These are phyloP conservation scores for Boletus patriciae DNA, from an alignment of 768 basidiomycete genomes.

Conservation along the genomic window DNA sequence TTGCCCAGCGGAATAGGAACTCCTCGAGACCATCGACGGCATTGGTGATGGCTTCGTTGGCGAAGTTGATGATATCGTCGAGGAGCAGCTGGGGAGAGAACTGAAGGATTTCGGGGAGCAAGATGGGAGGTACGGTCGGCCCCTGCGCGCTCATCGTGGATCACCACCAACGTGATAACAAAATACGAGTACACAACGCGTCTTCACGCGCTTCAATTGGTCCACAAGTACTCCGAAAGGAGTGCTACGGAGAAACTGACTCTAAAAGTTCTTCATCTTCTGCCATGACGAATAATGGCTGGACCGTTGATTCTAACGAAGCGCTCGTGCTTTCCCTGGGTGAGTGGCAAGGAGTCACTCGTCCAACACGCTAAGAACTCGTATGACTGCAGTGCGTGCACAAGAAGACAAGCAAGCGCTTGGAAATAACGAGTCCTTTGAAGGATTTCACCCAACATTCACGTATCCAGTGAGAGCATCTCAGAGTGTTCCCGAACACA, in stretches of 20 bases:
- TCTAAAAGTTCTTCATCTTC: neutral
- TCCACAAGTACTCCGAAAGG: neutral
- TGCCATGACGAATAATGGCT: conserved; percentile 43
- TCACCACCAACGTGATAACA: neutral
- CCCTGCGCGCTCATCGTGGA: conserved; percentile 29
- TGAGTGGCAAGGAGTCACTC: conserved; percentile 30
- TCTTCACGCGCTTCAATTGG: conserved; percentile 1
- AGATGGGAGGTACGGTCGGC: conserved; percentile 26
- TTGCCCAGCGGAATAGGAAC: conserved; percentile 72
- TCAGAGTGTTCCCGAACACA: neutral
- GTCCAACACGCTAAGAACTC: conserved; percentile 1
- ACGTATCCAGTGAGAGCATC: conserved; percentile 83
- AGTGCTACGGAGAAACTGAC: neutral
- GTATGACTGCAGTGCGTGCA: conserved; percentile 57
- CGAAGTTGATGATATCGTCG: conserved; percentile 83
- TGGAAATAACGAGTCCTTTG: conserved; percentile 56
- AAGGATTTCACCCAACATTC: conserved; percentile 81
- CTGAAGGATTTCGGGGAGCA: conserved; percentile 59
- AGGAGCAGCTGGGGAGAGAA: conserved; percentile 84
- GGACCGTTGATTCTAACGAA: conserved; percentile 80
- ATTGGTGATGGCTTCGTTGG: conserved; percentile 75
- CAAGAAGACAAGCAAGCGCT: conserved; percentile 60
- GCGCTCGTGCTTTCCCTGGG: conserved; percentile 75
- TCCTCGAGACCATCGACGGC: conserved; percentile 79
- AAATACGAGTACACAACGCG: conserved; percentile 33